Conservation (phyloP, 345 rosid species). For the Gossypium mustelinum region DNA sequence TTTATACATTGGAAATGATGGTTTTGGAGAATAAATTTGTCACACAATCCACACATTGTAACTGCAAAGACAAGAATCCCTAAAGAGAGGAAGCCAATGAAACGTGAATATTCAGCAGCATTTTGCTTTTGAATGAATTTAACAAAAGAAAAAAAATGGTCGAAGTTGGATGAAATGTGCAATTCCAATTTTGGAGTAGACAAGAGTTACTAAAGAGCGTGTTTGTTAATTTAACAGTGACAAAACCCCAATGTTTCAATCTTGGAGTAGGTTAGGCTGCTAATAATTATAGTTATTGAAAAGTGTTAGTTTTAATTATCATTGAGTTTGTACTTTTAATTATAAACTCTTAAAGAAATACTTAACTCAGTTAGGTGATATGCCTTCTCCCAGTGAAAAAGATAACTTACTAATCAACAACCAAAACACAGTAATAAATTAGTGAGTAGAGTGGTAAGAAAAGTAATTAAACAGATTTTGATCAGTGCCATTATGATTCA, state of each 20-base stretch:
- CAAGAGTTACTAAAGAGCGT: neutral
- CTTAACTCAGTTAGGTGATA: no score
- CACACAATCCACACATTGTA: conserved; percentile 32
- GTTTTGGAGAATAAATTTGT: neutral
- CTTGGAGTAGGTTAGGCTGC: neutral
- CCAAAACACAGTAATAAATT: no score
- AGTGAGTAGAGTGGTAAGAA: no score
- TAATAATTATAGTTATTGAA: no score
- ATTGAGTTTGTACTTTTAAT: no score
- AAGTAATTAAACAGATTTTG: no score
- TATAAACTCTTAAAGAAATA: no score
- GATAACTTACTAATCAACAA: no score
- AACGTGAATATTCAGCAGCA: neutral
- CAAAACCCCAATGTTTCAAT: neutral
- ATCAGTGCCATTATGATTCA: no score
- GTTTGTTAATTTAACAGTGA: neutral
- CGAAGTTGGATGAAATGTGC: neutral
- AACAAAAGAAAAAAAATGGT: neutral
- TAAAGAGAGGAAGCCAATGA: neutral
- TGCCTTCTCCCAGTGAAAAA: no score
- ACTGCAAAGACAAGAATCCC: conserved; percentile 18
- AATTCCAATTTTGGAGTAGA: neutral
- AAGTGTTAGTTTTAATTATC: no score
- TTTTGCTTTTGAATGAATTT: conserved; percentile 3
- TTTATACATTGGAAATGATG: no score